phyloP scores from a whole-genome alignment of 164 flowering plant genomes.

The Nymphaea thermarum region DNA sequence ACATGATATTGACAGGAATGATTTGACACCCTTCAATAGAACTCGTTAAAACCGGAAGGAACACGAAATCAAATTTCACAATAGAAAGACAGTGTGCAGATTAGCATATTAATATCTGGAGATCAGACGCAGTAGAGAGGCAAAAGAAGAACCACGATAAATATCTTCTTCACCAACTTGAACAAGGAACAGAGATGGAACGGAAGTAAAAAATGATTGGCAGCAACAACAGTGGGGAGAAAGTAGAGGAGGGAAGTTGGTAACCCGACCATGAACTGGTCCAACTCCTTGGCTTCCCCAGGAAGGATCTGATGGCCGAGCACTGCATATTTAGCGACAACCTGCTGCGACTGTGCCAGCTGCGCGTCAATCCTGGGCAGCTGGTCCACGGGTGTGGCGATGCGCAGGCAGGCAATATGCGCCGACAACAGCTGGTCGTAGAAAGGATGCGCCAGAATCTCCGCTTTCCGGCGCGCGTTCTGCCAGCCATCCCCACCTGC shows the following conservation, averaged over 20 bases:
- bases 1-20: no score
- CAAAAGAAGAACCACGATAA: no score
- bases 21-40: no score
- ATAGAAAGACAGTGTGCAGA: no score
- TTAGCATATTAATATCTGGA: no score
- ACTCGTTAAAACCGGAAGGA: no score
- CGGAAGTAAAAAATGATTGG: not conserved
- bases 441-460: slow-evolving; percentile 48
- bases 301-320: slow-evolving; percentile 26
- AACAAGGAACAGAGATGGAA: no score
- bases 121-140: no score
- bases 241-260: not conserved
- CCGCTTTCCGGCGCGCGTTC: slow-evolving; percentile 46
- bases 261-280: slow-evolving; percentile 49
- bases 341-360: slow-evolving; percentile 60
- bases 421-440: slow-evolving; percentile 61
- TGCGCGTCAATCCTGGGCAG: slow-evolving; percentile 68
- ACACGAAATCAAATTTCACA: no score
- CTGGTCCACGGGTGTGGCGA: slow-evolving; percentile 74
- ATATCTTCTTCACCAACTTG: no score
- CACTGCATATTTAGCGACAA: slow-evolving; percentile 47
- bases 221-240: not conserved
- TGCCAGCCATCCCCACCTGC: slow-evolving; percentile 31
- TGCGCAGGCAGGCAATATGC: slow-evolving; percentile 53
- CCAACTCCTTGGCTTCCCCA: slow-evolving; percentile 52